Base-by-base conservation (phyloP, 108 stramenopile species). In the Skeletonema marinoi region DNA sequence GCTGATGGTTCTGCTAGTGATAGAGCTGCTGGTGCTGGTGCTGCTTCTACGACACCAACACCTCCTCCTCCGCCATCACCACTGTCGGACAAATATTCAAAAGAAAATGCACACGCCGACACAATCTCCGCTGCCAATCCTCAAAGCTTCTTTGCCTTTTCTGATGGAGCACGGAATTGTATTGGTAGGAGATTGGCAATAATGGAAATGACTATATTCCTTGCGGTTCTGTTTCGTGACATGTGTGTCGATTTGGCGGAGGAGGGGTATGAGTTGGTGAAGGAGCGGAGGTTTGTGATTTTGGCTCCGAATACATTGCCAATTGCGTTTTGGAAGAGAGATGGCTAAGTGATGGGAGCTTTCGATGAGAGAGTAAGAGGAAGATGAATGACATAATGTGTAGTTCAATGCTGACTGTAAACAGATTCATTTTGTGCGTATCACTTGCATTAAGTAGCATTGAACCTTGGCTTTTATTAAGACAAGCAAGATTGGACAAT, bases 161-260 rank as follows among this genome's bases (percentile, higher is more conserved):
- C 74, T 7, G 75, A 71, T 12, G 80, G 80, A 2, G 80, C 80
- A 7, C 32, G 80, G 2, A 81, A 81, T 60, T 81, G 80, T 35
- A 75, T 81, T n/a, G 80, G 80, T 17, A 68, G 69, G 33, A 62
- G 75, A 10, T 50, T 81, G 13, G 80, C 80, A 5, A 46, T 77
- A 4, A 19, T 77, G 51, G 80, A 81, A 71, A 33, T 69, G 11
- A 70, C 75, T 12, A 69, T 77, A 2, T 70, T 81, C 63, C 35
- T 81, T 42, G 80, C 75, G 1, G 51, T 65, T 14, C 8, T 81
- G 13, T 41, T 81, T 6, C 68, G 71, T 21, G 72, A 80, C 50
- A 61, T 80, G 29, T 38, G 50, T 31, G 78, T 80, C 13, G 78
- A 72, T 16, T 30, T 71, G 11, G 78, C 65, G 3, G 71, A 62